These are phyloP conservation scores for Schizopora paradoxa DNA, from an alignment of 1,284 basidiomycete genomes.

Conservation along the genomic window DNA sequence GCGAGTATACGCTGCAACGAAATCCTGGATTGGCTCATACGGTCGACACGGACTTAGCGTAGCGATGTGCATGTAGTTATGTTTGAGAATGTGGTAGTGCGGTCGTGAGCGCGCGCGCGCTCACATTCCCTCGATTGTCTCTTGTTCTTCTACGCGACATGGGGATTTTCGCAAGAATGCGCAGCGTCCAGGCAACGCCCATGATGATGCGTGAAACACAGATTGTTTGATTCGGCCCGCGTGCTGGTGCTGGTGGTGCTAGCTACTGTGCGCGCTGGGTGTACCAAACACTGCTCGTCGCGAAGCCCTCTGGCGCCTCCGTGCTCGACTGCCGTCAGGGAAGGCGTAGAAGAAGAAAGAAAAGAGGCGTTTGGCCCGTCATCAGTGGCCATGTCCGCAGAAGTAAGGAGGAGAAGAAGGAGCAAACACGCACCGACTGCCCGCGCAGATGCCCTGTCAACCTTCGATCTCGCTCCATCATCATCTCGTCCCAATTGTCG, in stretches of 20 bases:
- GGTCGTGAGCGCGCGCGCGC: too few species aligned
- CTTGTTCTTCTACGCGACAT: slow-evolving; percentile 30
- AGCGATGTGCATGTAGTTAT: slow-evolving; percentile 43
- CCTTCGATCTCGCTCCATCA: slow-evolving; percentile 87
- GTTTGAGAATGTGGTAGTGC: too few species aligned
- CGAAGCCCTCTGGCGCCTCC: slow-evolving; percentile 67
- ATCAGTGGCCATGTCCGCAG: background rate
- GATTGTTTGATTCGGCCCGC: background rate
- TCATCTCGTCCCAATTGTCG: slow-evolving; percentile 90
- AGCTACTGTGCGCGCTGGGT: slow-evolving; percentile 42
- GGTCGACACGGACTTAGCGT: slow-evolving; percentile 27
- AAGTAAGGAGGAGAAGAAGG: background rate
- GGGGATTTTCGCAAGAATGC: background rate
- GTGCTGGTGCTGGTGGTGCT: background rate
- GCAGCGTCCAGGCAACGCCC: background rate
- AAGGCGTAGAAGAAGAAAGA: slow-evolving; percentile 13
- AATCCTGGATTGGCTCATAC: slow-evolving; percentile 2
- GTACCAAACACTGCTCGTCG: slow-evolving; percentile 75
- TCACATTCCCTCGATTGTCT: too few species aligned
- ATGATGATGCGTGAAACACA: background rate
- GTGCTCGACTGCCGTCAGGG: slow-evolving; percentile 78
- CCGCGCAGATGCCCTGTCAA: slow-evolving; percentile 86
- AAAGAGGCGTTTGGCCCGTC: background rate
- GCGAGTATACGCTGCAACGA: slow-evolving; percentile 35
- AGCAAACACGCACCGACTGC: slow-evolving; percentile 61